phyloP scores from a whole-genome alignment of 164 flowering plant genomes.

The Chimonanthus salicifolius region DNA sequence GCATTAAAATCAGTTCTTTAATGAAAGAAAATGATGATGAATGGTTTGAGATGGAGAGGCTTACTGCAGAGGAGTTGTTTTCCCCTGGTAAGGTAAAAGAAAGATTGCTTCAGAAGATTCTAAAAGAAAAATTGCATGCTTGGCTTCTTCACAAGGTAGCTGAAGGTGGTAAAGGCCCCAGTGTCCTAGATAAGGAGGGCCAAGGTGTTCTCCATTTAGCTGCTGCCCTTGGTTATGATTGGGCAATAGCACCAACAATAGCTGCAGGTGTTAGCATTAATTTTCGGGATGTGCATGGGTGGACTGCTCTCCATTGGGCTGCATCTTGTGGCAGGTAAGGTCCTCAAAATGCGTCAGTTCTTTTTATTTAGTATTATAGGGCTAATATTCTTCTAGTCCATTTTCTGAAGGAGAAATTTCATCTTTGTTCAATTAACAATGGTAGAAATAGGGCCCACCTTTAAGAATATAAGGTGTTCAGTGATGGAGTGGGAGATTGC shows the following conservation, averaged over 20 bases:
- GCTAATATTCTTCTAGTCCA: no score
- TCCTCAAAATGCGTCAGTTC: neutral
- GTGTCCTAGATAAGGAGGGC: slow-evolving; percentile 65
- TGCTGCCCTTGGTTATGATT: slow-evolving; percentile 94
- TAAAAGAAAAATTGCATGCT: slow-evolving; percentile 59
- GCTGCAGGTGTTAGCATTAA: slow-evolving; percentile 81
- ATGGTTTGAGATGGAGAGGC: slow-evolving; percentile 40
- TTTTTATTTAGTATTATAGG: no score
- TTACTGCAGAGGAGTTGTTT: slow-evolving; percentile 30
- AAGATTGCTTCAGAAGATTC: slow-evolving; percentile 40
- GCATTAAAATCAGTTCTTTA: slow-evolving; percentile 44
- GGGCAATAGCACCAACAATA: slow-evolving; percentile 77
- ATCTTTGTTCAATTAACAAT: no score
- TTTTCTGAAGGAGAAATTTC: no score
- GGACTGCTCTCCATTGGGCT: slow-evolving; percentile 99
- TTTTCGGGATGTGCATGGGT: slow-evolving; percentile 90
- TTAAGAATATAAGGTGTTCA: no score
- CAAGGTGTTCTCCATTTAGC: slow-evolving; percentile 92
- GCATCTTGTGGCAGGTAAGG: slow-evolving; percentile 88
- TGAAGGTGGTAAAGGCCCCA: slow-evolving; percentile 93
- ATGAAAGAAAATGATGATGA: slow-evolving; percentile 44
- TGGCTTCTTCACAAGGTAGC: slow-evolving; percentile 79
- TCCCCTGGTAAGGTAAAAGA: slow-evolving; percentile 40
- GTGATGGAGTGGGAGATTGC: no score
- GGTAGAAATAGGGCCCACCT: no score